phyloP scores from a whole-genome alignment of 345 rosid species.

The Populus tremula region DNA sequence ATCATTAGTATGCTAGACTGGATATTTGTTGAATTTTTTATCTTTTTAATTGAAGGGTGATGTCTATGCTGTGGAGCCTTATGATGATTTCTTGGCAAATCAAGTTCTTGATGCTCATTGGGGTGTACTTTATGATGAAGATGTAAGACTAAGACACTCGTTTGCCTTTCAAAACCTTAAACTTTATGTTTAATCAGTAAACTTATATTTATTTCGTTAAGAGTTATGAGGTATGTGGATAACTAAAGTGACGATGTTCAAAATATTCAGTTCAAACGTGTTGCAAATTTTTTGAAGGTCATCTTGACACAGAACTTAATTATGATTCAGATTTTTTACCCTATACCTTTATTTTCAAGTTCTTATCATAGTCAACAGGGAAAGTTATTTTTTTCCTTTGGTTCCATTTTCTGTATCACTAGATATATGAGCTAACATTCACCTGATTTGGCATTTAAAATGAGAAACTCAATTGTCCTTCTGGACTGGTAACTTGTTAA shows the following conservation, averaged over 20 bases:
- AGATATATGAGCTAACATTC: neutral
- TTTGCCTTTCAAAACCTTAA: neutral
- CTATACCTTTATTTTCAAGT: neutral
- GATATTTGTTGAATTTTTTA: neutral
- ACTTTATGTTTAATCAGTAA: neutral
- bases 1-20: conserved; percentile 1
- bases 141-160: conserved; percentile 47
- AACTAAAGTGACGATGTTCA: neutral
- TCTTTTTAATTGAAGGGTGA: conserved; percentile 57
- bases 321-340: neutral
- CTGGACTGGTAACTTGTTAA: neutral
- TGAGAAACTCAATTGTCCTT: neutral
- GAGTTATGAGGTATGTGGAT: neutral
- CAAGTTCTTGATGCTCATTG: conserved; percentile 90
- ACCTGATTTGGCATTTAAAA: neutral
- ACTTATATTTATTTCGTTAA: neutral
- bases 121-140: conserved; percentile 82
- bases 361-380: neutral
- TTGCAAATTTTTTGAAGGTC: neutral
- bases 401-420: neutral
- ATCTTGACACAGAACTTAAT: neutral
- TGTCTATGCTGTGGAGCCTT: conserved; percentile 89
- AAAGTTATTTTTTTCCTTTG: neutral
- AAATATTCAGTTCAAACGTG: neutral
- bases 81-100: conserved; percentile 34